A percentile compares a stretch with the other conserved stretches of the same genome.
Conservation (phyloP, 441 rosid genomes). For the Croton setiger region DNA sequence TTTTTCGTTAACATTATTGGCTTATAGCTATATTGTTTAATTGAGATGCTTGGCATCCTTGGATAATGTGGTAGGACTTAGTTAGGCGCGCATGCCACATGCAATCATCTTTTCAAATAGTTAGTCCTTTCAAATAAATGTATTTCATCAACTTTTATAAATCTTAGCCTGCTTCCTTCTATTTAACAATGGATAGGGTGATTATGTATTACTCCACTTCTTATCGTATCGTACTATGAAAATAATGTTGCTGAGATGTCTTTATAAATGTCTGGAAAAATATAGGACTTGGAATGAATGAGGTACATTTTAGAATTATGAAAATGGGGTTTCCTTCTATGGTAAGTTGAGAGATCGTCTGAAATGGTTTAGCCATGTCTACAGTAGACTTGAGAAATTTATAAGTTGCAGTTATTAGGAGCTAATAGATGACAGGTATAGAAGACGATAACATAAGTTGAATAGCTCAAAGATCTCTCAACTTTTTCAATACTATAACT, state of each 20-base stretch:
- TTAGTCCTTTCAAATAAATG: background rate
- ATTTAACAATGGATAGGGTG: background rate
- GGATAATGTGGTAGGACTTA: background rate
- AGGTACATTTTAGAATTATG: background rate
- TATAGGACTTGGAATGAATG: background rate
- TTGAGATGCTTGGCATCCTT: background rate
- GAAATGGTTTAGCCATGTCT: background rate
- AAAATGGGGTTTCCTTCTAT: background rate
- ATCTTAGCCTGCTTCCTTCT: background rate
- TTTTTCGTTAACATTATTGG: background rate
- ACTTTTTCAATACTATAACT: background rate
- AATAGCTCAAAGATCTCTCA: background rate
- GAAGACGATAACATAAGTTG: background rate
- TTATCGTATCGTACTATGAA: background rate
- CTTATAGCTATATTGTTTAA: background rate
- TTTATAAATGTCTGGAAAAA: background rate
- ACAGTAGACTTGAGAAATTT: no score
- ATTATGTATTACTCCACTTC: background rate
- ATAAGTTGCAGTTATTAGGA: background rate
- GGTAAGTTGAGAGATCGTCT: background rate
- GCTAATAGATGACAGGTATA: background rate
- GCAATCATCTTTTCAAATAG: background rate
- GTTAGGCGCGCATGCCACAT: background rate
- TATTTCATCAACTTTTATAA: background rate
- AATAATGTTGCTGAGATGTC: background rate